These are phyloP conservation scores for Fusarium pseudograminearum DNA, from an alignment of 2,329 filamentous ascomycete species.

Conservation along the genomic window DNA sequence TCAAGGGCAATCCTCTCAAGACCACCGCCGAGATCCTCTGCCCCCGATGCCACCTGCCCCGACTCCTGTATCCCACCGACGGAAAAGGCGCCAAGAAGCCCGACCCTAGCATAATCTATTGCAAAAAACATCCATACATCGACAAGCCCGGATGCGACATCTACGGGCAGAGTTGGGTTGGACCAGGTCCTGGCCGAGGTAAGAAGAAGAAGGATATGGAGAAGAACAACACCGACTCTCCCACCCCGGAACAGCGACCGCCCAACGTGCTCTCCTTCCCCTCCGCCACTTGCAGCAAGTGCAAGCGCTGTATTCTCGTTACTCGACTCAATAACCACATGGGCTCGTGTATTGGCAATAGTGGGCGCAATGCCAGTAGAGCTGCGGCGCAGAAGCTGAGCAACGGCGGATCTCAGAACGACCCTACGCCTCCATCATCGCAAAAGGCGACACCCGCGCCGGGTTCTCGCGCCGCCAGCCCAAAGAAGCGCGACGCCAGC, in stretches of 20 bases:
- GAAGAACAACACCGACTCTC: conserved; percentile 67
- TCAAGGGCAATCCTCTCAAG: conserved; percentile 79
- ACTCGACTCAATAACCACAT: conserved; percentile 76
- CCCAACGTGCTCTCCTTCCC: conserved; percentile 73
- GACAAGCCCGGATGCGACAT: conserved; percentile 82
- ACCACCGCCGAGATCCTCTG: conserved; percentile 79
- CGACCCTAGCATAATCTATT: conserved; percentile 78
- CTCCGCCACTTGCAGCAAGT: conserved; percentile 75
- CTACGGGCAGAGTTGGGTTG: conserved; percentile 84
- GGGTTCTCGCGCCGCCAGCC: conserved; percentile 65
- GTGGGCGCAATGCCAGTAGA: conserved; percentile 71
- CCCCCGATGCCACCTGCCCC: conserved; percentile 78
- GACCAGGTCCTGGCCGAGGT: conserved; percentile 75
- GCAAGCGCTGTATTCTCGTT: conserved; percentile 74
- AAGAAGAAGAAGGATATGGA: conserved; percentile 85
- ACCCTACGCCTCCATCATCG: conserved; percentile 70
- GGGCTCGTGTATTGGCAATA: conserved; percentile 75
- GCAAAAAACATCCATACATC: conserved; percentile 82
- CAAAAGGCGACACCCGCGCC: conserved; percentile 72
- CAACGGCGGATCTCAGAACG: conserved; percentile 67
- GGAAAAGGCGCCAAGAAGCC: conserved; percentile 75
- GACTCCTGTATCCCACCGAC: conserved; percentile 78
- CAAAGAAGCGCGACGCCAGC: conserved; percentile 68
- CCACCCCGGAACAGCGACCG: conserved; percentile 66
- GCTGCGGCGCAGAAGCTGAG: conserved; percentile 73